These are phyloP conservation scores for Glycine latifolia DNA, from an alignment of 306 rosid species.

Conservation along the genomic window DNA sequence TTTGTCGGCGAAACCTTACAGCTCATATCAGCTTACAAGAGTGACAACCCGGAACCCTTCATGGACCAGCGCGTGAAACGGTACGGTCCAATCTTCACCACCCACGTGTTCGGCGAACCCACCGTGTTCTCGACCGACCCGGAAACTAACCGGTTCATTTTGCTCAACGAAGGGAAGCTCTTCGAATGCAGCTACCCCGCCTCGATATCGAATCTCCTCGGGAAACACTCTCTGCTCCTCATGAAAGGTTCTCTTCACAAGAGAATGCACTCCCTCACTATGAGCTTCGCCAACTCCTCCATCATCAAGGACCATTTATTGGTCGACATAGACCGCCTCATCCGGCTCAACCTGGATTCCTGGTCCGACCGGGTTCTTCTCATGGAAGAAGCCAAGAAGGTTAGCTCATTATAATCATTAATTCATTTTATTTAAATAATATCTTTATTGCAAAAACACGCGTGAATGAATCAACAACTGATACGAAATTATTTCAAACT, in stretches of 20 bases:
- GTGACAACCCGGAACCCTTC: constrained; percentile 94
- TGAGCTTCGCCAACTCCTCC: constrained; percentile 83
- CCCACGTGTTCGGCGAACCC: constrained; percentile 95
- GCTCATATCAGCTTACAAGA: constrained; percentile 87
- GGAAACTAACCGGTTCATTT: constrained; percentile 85
- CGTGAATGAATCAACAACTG: too few relatives aligned
- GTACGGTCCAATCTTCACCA: constrained; percentile 84
- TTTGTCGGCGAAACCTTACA: constrained; percentile 84
- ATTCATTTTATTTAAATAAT: too few relatives aligned
- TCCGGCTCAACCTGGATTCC: constrained; percentile 77
- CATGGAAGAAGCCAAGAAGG: constrained; percentile 99
- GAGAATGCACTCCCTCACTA: constrained; percentile 92
- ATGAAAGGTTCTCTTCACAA: constrained; percentile 89
- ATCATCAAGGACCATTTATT: constrained; percentile 76
- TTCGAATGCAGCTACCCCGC: constrained; percentile 94
- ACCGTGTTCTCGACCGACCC: constrained; percentile 91
- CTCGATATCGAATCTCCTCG: constrained; percentile 84
- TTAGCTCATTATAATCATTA: too few relatives aligned
- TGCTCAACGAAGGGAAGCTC: constrained; percentile 89
- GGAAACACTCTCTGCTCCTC: constrained; percentile 81
- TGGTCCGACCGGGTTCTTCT: constrained; percentile 89
- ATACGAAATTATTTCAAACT: too few relatives aligned
- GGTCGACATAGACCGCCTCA: constrained; percentile 82
- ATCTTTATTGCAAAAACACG: too few relatives aligned
- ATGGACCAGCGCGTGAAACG: constrained; percentile 77